Conservation (phyloP, 73 alveolate genomes). For the Paramecium caudatum region DNA sequence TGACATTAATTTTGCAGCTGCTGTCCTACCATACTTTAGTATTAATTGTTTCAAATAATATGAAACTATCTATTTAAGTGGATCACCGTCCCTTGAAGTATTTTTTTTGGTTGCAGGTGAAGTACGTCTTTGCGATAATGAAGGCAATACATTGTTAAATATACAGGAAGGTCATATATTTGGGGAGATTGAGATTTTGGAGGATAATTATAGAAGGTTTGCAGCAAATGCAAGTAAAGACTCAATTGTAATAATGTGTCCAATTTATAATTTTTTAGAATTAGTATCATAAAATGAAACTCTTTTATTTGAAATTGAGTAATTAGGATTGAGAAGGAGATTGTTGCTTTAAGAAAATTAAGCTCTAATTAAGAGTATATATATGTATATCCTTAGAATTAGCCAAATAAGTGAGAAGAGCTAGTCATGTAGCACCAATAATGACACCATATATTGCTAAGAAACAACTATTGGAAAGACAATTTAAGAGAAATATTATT, state of each 20-base stretch:
- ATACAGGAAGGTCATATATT: conserved; percentile 45
- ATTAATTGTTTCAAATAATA: conserved; percentile 1
- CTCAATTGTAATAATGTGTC: conserved; percentile 47
- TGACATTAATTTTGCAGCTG: conserved; percentile 40
- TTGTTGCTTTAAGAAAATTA: not conserved
- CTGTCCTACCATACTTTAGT: not conserved
- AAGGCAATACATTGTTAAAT: conserved; percentile 13
- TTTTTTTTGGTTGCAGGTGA: conserved; percentile 62
- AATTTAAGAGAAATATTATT: not conserved
- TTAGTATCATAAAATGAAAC: not conserved
- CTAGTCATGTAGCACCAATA: not conserved
- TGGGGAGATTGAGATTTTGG: conserved; percentile 59
- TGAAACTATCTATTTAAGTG: conserved; percentile 33
- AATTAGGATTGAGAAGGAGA: conserved; percentile 52
- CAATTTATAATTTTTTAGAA: not conserved
- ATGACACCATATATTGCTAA: not conserved
- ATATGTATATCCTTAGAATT: not conserved
- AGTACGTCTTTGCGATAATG: conserved; percentile 4
- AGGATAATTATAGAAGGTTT: not conserved
- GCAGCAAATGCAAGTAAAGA: not conserved
- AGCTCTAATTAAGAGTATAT: not conserved
- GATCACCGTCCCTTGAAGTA: conserved; percentile 51
- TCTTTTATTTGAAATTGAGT: conserved; percentile 15
- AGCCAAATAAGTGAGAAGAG: not conserved
- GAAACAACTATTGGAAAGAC: conserved; percentile 9